A percentile compares a stretch with the other conserved stretches of the same genome.
Conservation (phyloP, 768 basidiomycete genomes). For the Chalciporus chontae region DNA sequence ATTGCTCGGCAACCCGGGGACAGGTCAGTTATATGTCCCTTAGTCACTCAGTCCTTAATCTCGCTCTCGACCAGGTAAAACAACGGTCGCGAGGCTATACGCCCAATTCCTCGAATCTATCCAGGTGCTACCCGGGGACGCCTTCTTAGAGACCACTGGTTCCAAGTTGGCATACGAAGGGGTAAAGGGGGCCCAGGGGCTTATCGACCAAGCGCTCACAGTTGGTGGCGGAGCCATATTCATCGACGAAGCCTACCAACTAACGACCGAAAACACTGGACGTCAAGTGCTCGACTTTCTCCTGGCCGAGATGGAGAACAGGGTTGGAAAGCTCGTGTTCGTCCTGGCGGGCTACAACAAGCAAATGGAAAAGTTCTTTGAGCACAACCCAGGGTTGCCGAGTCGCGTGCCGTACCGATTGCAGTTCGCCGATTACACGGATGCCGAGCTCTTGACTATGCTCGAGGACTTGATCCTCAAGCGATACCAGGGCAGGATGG, state of each 20-base stretch:
- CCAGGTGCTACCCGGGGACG: constrained; percentile 46
- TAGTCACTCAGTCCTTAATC: too few relatives aligned
- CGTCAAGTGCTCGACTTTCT: constrained; percentile 63
- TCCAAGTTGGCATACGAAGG: constrained; percentile 56
- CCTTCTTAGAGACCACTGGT: constrained; percentile 63
- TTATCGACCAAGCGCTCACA: constrained; percentile 42
- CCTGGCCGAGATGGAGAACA: constrained; percentile 73
- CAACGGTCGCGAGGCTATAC: constrained; percentile 60
- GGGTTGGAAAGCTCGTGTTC: constrained; percentile 60
- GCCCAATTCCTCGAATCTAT: constrained; percentile 59
- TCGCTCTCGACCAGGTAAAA: constrained; percentile 33
- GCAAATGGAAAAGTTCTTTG: constrained; percentile 76
- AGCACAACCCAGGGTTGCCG: constrained; percentile 65
- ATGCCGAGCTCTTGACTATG: constrained; percentile 54
- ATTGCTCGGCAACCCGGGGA: constrained; percentile 69
- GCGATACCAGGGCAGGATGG: constrained; percentile 48
- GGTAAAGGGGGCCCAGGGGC: constrained; percentile 44
- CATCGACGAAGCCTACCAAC: constrained; percentile 71
- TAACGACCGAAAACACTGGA: constrained; percentile 47
- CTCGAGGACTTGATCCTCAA: constrained; percentile 46
- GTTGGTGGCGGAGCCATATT: constrained; percentile 65
- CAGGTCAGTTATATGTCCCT: constrained; percentile 34
- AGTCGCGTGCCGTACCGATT: constrained; percentile 66
- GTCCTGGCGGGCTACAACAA: constrained; percentile 68
- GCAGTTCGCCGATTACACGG: constrained; percentile 58